Evolutionary conservation across 768 basidiomycete genomes (phyloP), one percentile per base, ranked within the genome.

Genomic region (Daedalea quercina): DNA sequence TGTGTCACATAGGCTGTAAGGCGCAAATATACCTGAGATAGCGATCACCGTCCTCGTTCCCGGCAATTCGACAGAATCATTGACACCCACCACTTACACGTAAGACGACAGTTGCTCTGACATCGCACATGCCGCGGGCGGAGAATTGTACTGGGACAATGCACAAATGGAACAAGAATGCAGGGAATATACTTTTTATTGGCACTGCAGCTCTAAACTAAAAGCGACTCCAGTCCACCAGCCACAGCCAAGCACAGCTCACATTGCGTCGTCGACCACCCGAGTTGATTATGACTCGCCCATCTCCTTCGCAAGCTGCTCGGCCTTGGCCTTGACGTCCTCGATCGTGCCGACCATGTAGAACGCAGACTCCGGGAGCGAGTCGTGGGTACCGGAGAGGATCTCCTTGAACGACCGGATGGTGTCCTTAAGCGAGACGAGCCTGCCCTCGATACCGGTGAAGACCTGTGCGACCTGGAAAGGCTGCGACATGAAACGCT

Each of bases 401-500:
- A 99, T 98, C 76, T 96, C 93, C 82, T 87, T 94, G 87, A 97
- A 98, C 40, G 95, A 94, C 63, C 90, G 89, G 66, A 94, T 71
- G 56, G 92, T 94, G 69, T 98, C 94, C 80, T 97, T 97, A 60
- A 99, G 77, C 13, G 94, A 78, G 33, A 99, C 95, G 56, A 98
- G 90, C 71, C 88, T 90, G 68, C 95, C 96, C 79, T 96, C 94
- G 66, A 91, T 94, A 79, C 95, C 95, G 67, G 95, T 98, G 84
- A 98, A 97, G 73, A 96, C 94, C 78, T 97, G 93, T 53, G 94
- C 96, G 70, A 97, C 95, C 70, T 91, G 90, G 93, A 99, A 99
- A 58, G 96, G 96, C 76, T 99, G 94, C 62, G 94, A 97, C 96
- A 99, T 98, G 90, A 98, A 97, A 78, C 93, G 89, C 71, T 92